Conservation (phyloP, 257 asterid genomes). For the Nicotiana knightiana region DNA sequence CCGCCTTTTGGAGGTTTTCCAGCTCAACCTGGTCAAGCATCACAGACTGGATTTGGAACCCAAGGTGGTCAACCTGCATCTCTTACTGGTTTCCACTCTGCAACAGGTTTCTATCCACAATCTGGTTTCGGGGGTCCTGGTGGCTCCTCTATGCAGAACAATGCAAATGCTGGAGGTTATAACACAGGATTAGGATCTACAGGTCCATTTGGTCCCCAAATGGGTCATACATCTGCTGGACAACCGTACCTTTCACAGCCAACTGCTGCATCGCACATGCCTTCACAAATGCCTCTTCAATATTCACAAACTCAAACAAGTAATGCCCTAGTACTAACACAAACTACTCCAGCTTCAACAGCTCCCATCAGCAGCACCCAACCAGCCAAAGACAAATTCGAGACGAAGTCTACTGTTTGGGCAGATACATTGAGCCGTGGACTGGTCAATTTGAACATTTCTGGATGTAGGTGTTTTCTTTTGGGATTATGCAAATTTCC, state of each 20-base stretch:
- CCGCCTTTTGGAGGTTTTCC: conserved; percentile 31
- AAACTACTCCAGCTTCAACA: conserved; percentile 33
- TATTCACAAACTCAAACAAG: conserved; percentile 38
- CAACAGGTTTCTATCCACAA: conserved; percentile 28
- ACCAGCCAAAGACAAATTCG: conserved; percentile 70
- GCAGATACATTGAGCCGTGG: conserved; percentile 97
- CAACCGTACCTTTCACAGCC: conserved; percentile 33
- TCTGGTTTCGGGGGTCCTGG: conserved; percentile 23
- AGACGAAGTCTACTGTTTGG: conserved; percentile 94
- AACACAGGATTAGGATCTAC: conserved; percentile 32
- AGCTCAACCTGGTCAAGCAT: conserved; percentile 41
- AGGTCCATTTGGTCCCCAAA: conserved; percentile 32
- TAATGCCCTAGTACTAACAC: conserved; percentile 23
- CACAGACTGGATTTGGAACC: conserved; percentile 46
- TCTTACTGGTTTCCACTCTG: conserved; percentile 24
- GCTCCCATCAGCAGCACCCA: conserved; percentile 46
- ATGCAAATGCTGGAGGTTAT: conserved; percentile 50
- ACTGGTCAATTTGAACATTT: conserved; percentile 82
- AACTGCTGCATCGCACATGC: conserved; percentile 30
- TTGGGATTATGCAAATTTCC: not conserved
- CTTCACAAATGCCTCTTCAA: conserved; percentile 43
- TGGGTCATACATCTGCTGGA: conserved; percentile 29
- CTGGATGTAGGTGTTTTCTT: conserved; percentile 71
- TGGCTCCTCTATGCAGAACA: conserved; percentile 27
- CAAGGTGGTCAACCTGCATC: conserved; percentile 40